phyloP scores from a whole-genome alignment of 495 filamentous ascomycete genomes.

The Hypoxylon lienhwacheense region DNA sequence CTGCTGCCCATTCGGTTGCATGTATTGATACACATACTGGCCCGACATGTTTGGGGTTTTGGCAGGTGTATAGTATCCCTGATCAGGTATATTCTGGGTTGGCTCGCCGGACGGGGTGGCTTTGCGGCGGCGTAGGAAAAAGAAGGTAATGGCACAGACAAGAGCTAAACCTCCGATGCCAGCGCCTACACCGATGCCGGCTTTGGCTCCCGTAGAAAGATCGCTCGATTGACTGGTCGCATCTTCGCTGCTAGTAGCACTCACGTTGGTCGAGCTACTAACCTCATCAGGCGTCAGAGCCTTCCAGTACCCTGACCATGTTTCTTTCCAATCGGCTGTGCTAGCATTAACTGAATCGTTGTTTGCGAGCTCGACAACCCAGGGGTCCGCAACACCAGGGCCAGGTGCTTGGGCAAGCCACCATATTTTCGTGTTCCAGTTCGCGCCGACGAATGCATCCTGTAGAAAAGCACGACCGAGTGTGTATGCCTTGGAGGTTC shows the following conservation, averaged over 20 bases:
- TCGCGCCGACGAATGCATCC: slow-evolving; percentile 57
- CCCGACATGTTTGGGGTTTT: slow-evolving; percentile 25
- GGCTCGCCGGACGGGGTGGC: slow-evolving; percentile 6
- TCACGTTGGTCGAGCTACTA: slow-evolving; percentile 8
- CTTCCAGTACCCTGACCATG: slow-evolving; percentile 47
- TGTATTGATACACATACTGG: slow-evolving; percentile 29
- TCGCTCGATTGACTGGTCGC: slow-evolving; percentile 16
- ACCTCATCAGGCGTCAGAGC: slow-evolving; percentile 27
- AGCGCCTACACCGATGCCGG: slow-evolving; percentile 49
- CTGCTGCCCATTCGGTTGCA: slow-evolving; percentile 19
- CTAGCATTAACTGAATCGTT: slow-evolving; percentile 35
- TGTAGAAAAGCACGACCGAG: slow-evolving; percentile 62
- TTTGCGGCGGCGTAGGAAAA: slow-evolving; percentile 44
- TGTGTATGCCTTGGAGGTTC: slow-evolving; percentile 30
- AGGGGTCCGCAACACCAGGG: slow-evolving; percentile 37
- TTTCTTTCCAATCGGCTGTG: slow-evolving; percentile 40
- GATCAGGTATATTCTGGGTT: slow-evolving; percentile 8
- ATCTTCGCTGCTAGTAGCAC: slow-evolving; percentile 8
- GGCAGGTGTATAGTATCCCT: slow-evolving; percentile 31
- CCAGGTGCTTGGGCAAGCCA: slow-evolving; percentile 57
- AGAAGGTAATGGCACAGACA: slow-evolving; percentile 43
- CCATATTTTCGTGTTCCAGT: slow-evolving; percentile 50
- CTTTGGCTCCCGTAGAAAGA: slow-evolving; percentile 45
- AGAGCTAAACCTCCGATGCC: slow-evolving; percentile 40
- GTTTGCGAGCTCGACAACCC: slow-evolving; percentile 23